Base-by-base conservation (phyloP, 1,139 yeast species). In the Fermentozyma sake region DNA sequence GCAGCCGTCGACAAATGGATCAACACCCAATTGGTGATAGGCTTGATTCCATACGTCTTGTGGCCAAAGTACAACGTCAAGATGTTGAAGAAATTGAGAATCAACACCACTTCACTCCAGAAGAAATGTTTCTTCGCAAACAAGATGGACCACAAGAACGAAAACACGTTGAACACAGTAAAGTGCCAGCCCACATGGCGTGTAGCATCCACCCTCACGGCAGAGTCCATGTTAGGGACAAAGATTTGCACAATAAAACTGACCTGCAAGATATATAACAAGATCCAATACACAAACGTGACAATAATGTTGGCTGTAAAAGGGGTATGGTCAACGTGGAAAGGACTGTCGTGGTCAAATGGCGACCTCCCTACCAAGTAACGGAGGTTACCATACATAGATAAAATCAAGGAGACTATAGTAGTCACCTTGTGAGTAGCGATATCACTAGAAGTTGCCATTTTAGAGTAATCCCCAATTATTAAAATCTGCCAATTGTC, bases 1-100 rank as follows among this genome's bases (percentile, higher is more conserved):
- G 89, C 85, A 10, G 73, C 64, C 10, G 72, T 64, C n/a, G 87
- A 70, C 37, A 75, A 55, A 52, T 82, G 93, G 30, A 80, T 59
- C 28, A 74, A 55, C 19, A 72, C 34, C 76, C 81, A 77, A 36
- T 64, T 61, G 35, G 58, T 43, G 27, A 73, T 37, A 8, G 79
- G 78, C 33, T 64, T 63, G 46, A 79, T 60, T 18, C 69, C 47
- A 46, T 71, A 77, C 2, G 89, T 75, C 51, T 74, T 72, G 54
- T 78, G 81, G 27, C 65, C 56, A 42, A 74, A 63, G 58, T 80
- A 80, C 26, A 77, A 61, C 7, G 63, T 55, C 35, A 76, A 43
- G 26, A 80, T 54, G 50, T 82, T 78, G 47, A 78, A 48, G 33
- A 81, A 66, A 50, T 78, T 81, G 48, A 67, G 33, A 74, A 60